Base-by-base conservation (phyloP, 2,329 filamentous ascomycete species). In the Clathrospora elynae region DNA sequence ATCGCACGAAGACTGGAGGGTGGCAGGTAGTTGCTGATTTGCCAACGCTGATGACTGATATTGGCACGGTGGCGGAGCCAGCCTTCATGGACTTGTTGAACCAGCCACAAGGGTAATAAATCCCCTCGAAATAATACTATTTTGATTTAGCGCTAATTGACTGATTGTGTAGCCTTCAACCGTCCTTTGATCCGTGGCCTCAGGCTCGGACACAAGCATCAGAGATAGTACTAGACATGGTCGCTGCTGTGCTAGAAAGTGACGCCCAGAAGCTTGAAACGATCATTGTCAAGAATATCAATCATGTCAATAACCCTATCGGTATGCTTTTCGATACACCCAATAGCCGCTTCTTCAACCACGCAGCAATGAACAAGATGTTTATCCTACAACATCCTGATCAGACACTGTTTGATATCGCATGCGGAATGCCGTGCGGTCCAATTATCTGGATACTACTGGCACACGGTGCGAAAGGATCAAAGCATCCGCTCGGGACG, bases 371-470 rank as follows among this genome's bases (percentile, higher is more conserved):
- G 14, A 51, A 33, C 6, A 18, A 51, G 4, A 62, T 65, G 39
- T 48, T 61, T 5, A 55, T 69, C 11, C 35, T 67, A 10, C 59
- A 70, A 23, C 67, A 68, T 42, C 40, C 59, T 7, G 43, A 45
- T 16, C 66, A 69, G 30, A 70, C 52, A 2, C 24, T 70, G 2
- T 43, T 70, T 1, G 67, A 70, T 34, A 55, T 70, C 16, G 64
- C 66, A 4, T 59, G 60, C 24, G 63, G 44, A 6, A 57, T 69
- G 45, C 64, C 65, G 14, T 56, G 56, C 12, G 53, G 53, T 5
- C 54, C 61, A 0, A 40, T 57, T 0, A 33, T 64, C 5, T 68
- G 63, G 61, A 46, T 65, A 0, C 32, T 70, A 1, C 8, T 65
- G 11, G 47, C 55, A 0, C 53, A 67, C 35, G 58, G 58, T n/a